Evolutionary conservation across 495 filamentous ascomycete species (phyloP), one percentile per base, ranked within the genome.

Genomic region (Trichoderma erinaceum): DNA sequence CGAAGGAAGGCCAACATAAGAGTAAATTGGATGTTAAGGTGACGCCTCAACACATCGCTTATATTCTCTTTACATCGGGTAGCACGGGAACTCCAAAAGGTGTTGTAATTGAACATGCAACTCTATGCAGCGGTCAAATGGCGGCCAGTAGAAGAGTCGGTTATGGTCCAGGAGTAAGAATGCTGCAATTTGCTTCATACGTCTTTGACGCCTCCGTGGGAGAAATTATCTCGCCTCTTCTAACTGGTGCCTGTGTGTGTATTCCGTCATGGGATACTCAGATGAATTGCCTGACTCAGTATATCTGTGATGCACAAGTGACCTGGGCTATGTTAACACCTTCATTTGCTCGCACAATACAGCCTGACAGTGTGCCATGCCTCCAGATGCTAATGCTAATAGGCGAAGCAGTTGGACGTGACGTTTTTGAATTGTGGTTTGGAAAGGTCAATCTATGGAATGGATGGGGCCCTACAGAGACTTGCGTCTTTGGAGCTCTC

Each of bases 171-270:
- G 43, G 21, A 3, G 65, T 23, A 21, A 48, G 65, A 27, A n/a
- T 25, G 8, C 80, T 92, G 70, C 89, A 92, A 68, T 86, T 89
- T 66, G 86, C 89, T 4, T 43, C 65, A 1, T 66, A 25, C 16
- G 35, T 23, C 10, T 66, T 44, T 32, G 65, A 66, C n/a, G 16
- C 29, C 6, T 48, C 38, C 1, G 41, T 66, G 0, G 43, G 4
- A n/a, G 65, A 66, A 21, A 66, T 48, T 5, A n/a, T 66, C 13
- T 7, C 41, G 7, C 8, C 41, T 8, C 23, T 66, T 1, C 16
- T 66, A 10, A 10, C 18, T 1, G 65, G 65, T 12, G 64, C 38
- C 35, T 65, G 64, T 65, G 41, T 65, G 15, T 65, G 29, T 32
- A 65, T 65, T 23, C 64, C 64, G 10, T 65, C 64, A 6, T 32